Conservation (phyloP, 106 monocot genomes). For the Cymbidium sinense region DNA sequence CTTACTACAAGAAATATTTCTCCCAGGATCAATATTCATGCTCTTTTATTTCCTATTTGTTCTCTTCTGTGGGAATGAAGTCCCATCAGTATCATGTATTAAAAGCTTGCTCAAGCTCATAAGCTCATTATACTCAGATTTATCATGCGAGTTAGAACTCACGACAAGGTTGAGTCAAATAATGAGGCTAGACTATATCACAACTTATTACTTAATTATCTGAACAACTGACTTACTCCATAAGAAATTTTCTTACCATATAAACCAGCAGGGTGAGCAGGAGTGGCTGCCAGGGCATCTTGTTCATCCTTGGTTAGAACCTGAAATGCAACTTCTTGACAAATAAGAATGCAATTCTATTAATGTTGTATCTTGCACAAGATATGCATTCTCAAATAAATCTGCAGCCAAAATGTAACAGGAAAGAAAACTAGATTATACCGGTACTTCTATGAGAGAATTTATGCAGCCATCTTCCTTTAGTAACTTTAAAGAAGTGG, state of each 20-base stretch:
- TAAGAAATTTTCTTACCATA: constrained; percentile 45
- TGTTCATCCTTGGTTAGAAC: constrained; percentile 64
- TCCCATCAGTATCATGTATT: background rate
- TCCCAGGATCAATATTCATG: background rate
- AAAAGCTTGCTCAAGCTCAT: background rate
- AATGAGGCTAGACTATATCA: background rate
- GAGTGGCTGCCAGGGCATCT: constrained; percentile 63
- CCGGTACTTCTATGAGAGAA: constrained; percentile 32
- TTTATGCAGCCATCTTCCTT: constrained; percentile 21
- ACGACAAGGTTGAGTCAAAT: background rate
- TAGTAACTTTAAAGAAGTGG: constrained; percentile 28
- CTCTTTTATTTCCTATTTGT: background rate
- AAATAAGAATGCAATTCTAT: background rate
- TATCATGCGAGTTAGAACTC: background rate
- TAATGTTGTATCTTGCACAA: background rate
- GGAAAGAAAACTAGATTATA: constrained; percentile 20
- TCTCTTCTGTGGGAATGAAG: background rate
- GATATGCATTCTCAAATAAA: background rate
- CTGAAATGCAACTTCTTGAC: constrained; percentile 20
- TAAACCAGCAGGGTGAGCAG: constrained; percentile 78
- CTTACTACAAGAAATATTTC: background rate
- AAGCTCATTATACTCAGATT: background rate
- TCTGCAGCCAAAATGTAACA: background rate
- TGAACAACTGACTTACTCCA: constrained; percentile 11
- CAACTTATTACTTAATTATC: constrained; percentile 1